Evolutionary conservation across 192 early-diverging fungal species (phyloP).

Genomic region (Haplosporangium gracile): DNA sequence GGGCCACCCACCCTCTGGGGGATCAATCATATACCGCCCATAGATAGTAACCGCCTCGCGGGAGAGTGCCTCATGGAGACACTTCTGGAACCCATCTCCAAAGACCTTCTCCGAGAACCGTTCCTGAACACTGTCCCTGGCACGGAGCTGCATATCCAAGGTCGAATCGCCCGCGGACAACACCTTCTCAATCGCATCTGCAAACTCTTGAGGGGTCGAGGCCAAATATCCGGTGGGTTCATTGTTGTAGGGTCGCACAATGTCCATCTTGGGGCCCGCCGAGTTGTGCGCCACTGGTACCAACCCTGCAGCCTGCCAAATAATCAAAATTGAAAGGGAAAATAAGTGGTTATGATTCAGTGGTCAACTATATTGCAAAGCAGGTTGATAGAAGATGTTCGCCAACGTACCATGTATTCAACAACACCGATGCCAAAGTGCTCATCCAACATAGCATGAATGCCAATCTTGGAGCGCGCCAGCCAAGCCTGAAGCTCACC

Average conservation of each 20-base stretch:
- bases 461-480: constrained; percentile 74
- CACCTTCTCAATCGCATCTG: constrained; percentile 64
- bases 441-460: constrained; percentile 98
- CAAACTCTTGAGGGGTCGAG: constrained; percentile 73
- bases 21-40: constrained; percentile 37
- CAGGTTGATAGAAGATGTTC: not conserved
- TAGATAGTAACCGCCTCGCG: constrained; percentile 38
- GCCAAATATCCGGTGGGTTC: constrained; percentile 74
- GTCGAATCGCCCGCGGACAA: constrained; percentile 59
- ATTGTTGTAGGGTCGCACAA: constrained; percentile 69
- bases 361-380: constrained; percentile 3
- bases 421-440: constrained; percentile 99
- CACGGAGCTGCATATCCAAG: constrained; percentile 67
- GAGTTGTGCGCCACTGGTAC: constrained; percentile 87
- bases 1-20: constrained; percentile 14
- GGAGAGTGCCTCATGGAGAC: constrained; percentile 30
- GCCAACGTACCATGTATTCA: constrained; percentile 91
- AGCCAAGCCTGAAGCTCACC: constrained; percentile 74
- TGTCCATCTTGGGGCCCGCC: constrained; percentile 90
- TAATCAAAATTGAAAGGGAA: not conserved
- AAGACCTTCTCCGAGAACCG: constrained; percentile 79
- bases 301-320: constrained; percentile 80
- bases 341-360: not conserved
- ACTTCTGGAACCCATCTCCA: constrained; percentile 28
- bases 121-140: constrained; percentile 70